Evolutionary conservation across 805 yeast species (phyloP).

Genomic region (Candida incommunis): DNA sequence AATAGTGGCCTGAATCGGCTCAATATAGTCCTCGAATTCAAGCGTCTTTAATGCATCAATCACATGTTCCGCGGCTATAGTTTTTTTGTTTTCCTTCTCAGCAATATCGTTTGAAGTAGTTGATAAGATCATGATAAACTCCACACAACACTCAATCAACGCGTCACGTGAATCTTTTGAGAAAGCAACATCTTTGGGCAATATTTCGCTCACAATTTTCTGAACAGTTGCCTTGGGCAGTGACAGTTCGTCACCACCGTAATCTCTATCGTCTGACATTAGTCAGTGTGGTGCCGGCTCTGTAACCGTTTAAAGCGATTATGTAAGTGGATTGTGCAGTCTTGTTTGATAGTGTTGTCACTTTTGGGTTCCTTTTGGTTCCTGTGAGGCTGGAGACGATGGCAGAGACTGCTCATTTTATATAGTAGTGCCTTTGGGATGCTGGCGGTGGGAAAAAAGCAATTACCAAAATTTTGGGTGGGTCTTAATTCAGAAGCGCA

Average conservation of each 20-base stretch:
- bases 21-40: slow-evolving; percentile 77
- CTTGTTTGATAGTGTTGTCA: no score
- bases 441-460: no score
- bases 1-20: slow-evolving; percentile 63
- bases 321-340: no score
- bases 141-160: slow-evolving; percentile 89
- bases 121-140: slow-evolving; percentile 85
- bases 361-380: no score
- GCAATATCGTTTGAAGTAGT: slow-evolving; percentile 94
- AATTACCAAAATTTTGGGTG: no score
- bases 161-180: slow-evolving; percentile 92
- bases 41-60: slow-evolving; percentile 75
- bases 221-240: slow-evolving; percentile 72
- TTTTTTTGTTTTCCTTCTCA: slow-evolving; percentile 88
- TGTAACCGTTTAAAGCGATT: no score
- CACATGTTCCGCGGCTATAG: slow-evolving; percentile 94
- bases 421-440: no score
- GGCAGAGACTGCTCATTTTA: no score
- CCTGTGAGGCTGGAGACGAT: no score
- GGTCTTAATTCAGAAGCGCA: no score
- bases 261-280: slow-evolving; percentile 15
- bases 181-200: slow-evolving; percentile 78
- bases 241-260: slow-evolving; percentile 21
- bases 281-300: no score
- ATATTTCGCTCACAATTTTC: slow-evolving; percentile 78